A percentile compares a stretch with the other conserved stretches of the same genome.
These are phyloP conservation scores for Corynascus novoguineensis DNA, from an alignment of 495 filamentous ascomycete genomes.

Conservation along the genomic window DNA sequence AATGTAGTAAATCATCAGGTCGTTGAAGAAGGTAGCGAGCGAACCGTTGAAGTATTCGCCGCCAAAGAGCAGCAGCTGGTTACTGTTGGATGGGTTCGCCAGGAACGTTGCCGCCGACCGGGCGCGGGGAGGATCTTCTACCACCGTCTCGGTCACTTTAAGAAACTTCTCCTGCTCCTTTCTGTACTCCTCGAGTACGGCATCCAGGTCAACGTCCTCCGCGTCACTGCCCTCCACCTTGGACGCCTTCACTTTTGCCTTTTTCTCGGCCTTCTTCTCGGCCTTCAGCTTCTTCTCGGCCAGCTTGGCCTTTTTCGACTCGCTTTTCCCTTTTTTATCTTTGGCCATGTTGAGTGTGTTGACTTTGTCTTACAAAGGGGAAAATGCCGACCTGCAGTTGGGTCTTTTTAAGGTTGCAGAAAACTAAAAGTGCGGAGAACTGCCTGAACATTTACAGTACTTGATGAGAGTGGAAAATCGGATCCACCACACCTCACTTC, in stretches of 20 bases:
- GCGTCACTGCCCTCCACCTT: slow-evolving; percentile 65
- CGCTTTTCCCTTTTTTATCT: slow-evolving; percentile 55
- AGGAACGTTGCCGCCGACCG: slow-evolving; percentile 74
- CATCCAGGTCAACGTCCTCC: slow-evolving; percentile 91
- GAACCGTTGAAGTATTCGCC: slow-evolving; percentile 67
- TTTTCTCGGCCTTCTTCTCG: slow-evolving; percentile 46
- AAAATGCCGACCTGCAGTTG: neutral
- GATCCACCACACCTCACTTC: neutral
- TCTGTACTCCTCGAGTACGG: slow-evolving; percentile 89
- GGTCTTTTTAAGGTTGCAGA: neutral
- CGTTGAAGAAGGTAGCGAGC: slow-evolving; percentile 59
- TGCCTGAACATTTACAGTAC: neutral
- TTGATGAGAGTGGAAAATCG: neutral
- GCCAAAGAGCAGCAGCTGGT: slow-evolving; percentile 88
- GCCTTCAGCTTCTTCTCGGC: slow-evolving; percentile 63
- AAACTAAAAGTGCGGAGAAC: slow-evolving; percentile 15
- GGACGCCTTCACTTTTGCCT: slow-evolving; percentile 33
- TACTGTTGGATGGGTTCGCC: slow-evolving; percentile 75
- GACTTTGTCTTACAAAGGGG: neutral
- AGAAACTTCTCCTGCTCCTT: slow-evolving; percentile 81
- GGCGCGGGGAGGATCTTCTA: slow-evolving; percentile 66
- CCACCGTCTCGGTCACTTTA: slow-evolving; percentile 79
- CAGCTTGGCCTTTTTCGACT: slow-evolving; percentile 56
- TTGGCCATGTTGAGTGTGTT: slow-evolving; percentile 43
- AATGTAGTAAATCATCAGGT: slow-evolving; percentile 83